Evolutionary conservation across 225 moss, liverwort and hornwort genomes (phyloP), one percentile per base, ranked within the genome.

Genomic region (Climacium dendroides): DNA sequence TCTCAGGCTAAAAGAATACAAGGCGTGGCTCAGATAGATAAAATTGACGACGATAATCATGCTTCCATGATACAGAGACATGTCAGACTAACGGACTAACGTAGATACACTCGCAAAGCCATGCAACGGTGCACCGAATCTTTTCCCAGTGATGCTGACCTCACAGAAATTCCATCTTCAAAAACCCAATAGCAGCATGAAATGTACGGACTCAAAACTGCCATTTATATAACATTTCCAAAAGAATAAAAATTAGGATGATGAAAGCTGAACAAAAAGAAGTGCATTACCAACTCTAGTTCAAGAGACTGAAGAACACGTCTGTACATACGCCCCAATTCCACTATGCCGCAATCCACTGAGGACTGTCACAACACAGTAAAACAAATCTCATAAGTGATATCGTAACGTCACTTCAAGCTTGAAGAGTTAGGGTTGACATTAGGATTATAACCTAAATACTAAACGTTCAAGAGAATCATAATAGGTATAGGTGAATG

Each of bases 321-420:
- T 66, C 95, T 95, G 91, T 93, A 97, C 97, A 99, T 97, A 48
- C 96, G 96, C 54, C 96, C 98, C 64, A 99, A 90, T 89, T 99
- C 98, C 88, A 92, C 81, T 25, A 96, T 89, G 86, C 95, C 94
- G 91, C 97, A 99, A 89, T 93, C 92, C 5, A 99, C 92, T 79
- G 93, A 92, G 57, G 94, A 92, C 97, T 97, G 97, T 65, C 82
- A 83, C 86, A 80, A 89, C 64, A 89, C 30, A 64, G 47, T 53
- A 47, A 47, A 48, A 75, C 11, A 23, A 34, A 10, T n/a, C n/a
- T n/a, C 74, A 35, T 50, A 34, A 74, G 29, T 39, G 60, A 74
- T 28, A 55, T 53, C 19, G n/a, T 26, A 75, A 70, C 25, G 29
- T 77, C 22, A 88, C 24, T 53, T 85, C 61, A 70, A 37, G 15